Percentiles rank a stretch among this genome's conserved stretches.
Conservation (phyloP, 2,329 filamentous ascomycete species). For the Ophiocordyceps robertsii region DNA sequence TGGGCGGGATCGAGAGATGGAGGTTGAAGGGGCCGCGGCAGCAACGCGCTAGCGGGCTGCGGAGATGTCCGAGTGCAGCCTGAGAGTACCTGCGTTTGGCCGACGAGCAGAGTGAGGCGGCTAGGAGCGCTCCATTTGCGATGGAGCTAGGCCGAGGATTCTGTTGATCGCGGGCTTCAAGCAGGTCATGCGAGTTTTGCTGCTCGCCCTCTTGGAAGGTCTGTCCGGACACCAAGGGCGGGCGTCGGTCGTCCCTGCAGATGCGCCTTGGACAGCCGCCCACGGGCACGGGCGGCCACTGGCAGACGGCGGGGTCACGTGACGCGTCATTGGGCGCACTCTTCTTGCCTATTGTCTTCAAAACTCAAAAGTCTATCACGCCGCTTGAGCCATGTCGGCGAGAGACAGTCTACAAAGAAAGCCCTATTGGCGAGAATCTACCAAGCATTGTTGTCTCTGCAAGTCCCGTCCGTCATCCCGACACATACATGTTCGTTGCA, state of each 20-base stretch:
- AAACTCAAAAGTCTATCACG: too few relatives aligned
- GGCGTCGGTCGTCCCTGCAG: not conserved
- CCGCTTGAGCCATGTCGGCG: too few relatives aligned
- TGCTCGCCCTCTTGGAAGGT: not conserved
- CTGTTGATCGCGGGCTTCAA: not conserved
- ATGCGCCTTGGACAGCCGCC: not conserved
- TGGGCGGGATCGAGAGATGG: constrained; percentile 1
- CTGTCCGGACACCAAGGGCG: not conserved
- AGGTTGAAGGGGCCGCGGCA: constrained; percentile 6
- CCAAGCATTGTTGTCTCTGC: too few relatives aligned
- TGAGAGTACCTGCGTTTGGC: not conserved
- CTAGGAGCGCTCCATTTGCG: not conserved
- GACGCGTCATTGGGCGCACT: not conserved
- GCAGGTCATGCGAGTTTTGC: too few relatives aligned
- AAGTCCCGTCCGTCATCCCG: too few relatives aligned
- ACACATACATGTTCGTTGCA: too few relatives aligned
- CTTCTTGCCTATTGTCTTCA: too few relatives aligned
- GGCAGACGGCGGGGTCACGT: not conserved
- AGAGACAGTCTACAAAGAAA: too few relatives aligned
- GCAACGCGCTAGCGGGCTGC: constrained; percentile 7
- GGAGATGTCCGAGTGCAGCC: constrained; percentile 2
- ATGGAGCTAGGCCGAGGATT: not conserved
- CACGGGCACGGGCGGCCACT: not conserved
- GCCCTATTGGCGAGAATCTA: too few relatives aligned
- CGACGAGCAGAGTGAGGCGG: not conserved